phyloP scores from a whole-genome alignment of 2,329 filamentous ascomycete species.

The Kalaharituber pfeilii region DNA sequence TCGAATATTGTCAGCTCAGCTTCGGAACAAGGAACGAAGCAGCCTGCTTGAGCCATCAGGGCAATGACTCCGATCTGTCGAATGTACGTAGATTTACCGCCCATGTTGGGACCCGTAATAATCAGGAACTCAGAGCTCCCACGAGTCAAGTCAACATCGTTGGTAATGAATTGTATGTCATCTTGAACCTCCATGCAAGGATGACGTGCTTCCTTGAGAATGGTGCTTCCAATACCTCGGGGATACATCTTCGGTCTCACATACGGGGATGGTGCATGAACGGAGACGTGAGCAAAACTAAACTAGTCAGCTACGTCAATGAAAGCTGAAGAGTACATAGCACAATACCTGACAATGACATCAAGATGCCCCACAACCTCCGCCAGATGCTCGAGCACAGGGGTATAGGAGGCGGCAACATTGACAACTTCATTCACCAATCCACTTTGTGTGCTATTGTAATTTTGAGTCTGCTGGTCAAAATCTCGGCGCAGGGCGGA shows the following conservation, averaged over 20 bases:
- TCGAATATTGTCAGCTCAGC: constrained; percentile 94
- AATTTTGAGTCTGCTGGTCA: constrained; percentile 83
- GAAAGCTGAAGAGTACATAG: too few species aligned
- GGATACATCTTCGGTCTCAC: constrained; percentile 78
- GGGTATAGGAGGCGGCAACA: constrained; percentile 86
- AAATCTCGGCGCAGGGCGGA: constrained; percentile 72
- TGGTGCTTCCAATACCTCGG: constrained; percentile 70
- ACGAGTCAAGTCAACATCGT: constrained; percentile 69
- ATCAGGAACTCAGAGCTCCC: constrained; percentile 77
- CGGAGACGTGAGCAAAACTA: constrained; percentile 73
- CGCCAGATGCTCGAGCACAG: constrained; percentile 75
- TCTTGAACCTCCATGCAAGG: constrained; percentile 99
- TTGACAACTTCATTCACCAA: constrained; percentile 82
- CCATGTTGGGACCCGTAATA: constrained; percentile 97
- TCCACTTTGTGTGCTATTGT: constrained; percentile 83
- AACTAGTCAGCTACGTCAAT: too few species aligned
- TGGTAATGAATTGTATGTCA: constrained; percentile 95
- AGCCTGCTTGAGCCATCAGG: constrained; percentile 90
- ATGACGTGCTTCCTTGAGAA: constrained; percentile 84
- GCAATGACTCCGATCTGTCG: constrained; percentile 93
- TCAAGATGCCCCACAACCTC: constrained; percentile 82
- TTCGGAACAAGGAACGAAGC: constrained; percentile 80
- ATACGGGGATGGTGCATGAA: constrained; percentile 83
- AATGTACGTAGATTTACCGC: constrained; percentile 96
- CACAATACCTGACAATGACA: too few species aligned